These are phyloP conservation scores for Solanum acaule DNA, from an alignment of 257 asterid species.

Conservation along the genomic window DNA sequence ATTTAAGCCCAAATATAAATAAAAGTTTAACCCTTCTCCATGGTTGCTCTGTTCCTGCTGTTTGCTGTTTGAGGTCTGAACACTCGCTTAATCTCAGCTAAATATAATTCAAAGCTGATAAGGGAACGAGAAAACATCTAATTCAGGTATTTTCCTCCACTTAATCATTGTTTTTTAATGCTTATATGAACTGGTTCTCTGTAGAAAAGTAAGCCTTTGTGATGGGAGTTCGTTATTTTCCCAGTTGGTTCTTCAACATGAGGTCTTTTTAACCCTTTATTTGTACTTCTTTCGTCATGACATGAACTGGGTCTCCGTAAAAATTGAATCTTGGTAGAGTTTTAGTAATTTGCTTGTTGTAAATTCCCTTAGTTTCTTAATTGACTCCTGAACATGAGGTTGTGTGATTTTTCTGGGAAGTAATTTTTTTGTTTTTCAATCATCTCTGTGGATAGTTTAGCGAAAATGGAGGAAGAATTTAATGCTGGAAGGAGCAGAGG, in stretches of 20 bases:
- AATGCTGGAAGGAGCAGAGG: slow-evolving; percentile 15
- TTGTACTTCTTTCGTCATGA: neutral
- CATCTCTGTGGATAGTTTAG: neutral
- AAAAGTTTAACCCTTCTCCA: neutral
- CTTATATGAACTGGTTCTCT: neutral
- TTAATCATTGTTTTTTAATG: neutral
- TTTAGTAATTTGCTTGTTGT: neutral
- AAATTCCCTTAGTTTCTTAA: neutral
- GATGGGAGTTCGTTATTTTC: neutral
- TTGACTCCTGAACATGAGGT: neutral
- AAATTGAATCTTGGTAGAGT: neutral
- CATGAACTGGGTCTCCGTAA: neutral
- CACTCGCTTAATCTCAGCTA: neutral
- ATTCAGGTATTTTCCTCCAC: neutral
- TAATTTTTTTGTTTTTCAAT: neutral
- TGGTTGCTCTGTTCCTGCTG: neutral
- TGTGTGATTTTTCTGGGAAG: neutral
- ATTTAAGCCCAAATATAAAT: neutral
- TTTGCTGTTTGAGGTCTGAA: neutral
- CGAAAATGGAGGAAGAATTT: slow-evolving; percentile 20
- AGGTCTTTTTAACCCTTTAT: neutral
- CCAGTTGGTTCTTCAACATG: neutral
- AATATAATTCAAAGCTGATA: neutral
- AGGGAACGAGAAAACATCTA: neutral
- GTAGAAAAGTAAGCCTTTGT: neutral